Evolutionary conservation across 2,329 filamentous ascomycete genomes (phyloP), one percentile per base, ranked within the genome.

Genomic region (Fusarium odoratissimum): DNA sequence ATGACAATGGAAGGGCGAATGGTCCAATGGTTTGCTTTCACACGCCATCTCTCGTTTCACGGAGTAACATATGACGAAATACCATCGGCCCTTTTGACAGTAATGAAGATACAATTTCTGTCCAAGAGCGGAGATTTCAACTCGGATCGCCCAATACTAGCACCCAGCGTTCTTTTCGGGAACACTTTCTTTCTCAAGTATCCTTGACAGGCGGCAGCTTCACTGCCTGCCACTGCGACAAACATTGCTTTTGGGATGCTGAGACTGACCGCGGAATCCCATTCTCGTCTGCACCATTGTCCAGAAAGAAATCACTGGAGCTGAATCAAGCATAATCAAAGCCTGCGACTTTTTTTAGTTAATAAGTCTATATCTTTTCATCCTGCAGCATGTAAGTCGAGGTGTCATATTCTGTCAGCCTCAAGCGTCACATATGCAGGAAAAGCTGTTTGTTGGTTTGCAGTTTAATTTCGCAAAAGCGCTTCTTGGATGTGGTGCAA

Each of bases 301-400:
- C 37, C 42, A 28, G 37, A 17, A 13, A 37, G 19, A 21, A 19
- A 14, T n/a, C 23, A 21, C 35, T 28, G 28, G 31, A 19, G 31
- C 28, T 37, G 12, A 48, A 25, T 35, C 40, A 30, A 37, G 35
- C 19, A 37, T 19, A 11, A 10, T 33, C 42, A 46, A 28, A 52
- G 42, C 31, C 49, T 52, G 37, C 38, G 21, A 37, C 33, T 19
- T 57, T 54, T 54, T 42, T 17, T 33, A 23, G 35, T 58, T 33
- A 62, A 28, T 35, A 72, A 38, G 42, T 38, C 48, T 63, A 30
- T 40, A 25, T 41, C 23, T 28, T 57, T 52, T 48, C 42, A 38
- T 30, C 17, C 37, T 38, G n/a, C 21, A 16, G 25, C 21, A 59
- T 37, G 45, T 23, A 21, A 35, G 33, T 44, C 40, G 21, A 23